phyloP scores from a whole-genome alignment of 805 yeast species.

The Suhomyces tanzawaensis region DNA sequence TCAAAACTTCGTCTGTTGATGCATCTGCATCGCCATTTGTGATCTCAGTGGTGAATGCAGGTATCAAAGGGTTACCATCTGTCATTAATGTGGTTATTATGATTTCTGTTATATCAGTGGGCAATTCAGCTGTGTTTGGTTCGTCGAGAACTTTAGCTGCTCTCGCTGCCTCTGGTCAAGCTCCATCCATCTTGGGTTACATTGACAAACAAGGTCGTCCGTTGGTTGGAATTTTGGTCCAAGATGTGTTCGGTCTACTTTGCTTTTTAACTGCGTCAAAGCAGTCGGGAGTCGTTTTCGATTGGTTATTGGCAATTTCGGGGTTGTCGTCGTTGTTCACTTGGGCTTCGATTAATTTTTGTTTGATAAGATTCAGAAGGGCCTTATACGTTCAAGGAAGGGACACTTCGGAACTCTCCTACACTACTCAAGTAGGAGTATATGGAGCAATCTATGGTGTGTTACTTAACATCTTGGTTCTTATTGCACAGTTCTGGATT shows the following conservation, averaged over 20 bases:
- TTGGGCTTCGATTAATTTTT: constrained; percentile 71
- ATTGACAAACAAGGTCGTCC: constrained; percentile 81
- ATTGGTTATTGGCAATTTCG: constrained; percentile 71
- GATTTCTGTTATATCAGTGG: constrained; percentile 72
- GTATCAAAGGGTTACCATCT: constrained; percentile 63
- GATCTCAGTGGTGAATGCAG: constrained; percentile 64
- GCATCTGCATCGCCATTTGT: constrained; percentile 73
- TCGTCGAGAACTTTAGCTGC: constrained; percentile 67
- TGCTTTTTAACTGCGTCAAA: constrained; percentile 63
- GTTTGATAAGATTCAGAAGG: constrained; percentile 61
- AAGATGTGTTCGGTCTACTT: constrained; percentile 52
- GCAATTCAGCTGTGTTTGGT: constrained; percentile 68
- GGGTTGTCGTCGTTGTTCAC: constrained; percentile 72
- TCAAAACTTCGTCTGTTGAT: constrained; percentile 47
- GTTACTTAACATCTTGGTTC: constrained; percentile 28
- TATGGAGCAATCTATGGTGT: constrained; percentile 35
- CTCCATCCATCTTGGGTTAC: constrained; percentile 59
- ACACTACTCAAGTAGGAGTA: constrained; percentile 36
- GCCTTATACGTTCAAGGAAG: constrained; percentile 54
- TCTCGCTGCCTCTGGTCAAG: constrained; percentile 62
- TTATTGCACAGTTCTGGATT: constrained; percentile 42
- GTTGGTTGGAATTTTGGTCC: constrained; percentile 56
- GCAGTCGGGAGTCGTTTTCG: constrained; percentile 55
- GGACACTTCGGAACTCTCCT: constrained; percentile 32
- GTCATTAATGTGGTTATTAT: constrained; percentile 68